A percentile compares a stretch with the other conserved stretches of the same genome.
phyloP scores from a whole-genome alignment of 352 stramenopile species.

The Phytophthora fragariaefolia region DNA sequence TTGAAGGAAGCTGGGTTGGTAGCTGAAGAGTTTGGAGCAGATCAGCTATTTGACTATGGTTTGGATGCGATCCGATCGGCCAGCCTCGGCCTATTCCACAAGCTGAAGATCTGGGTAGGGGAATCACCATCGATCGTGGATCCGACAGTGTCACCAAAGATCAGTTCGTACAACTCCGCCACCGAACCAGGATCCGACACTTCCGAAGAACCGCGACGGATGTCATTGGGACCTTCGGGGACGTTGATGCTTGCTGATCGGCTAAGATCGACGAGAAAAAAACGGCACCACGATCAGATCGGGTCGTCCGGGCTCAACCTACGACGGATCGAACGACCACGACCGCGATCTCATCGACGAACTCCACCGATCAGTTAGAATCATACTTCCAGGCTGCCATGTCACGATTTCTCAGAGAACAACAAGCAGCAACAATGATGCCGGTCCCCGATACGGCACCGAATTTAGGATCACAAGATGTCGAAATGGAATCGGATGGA shows the following conservation, averaged over 20 bases:
- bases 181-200: not conserved
- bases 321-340: too few species aligned
- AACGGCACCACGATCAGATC: too few species aligned
- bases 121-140: not conserved
- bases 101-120: not conserved
- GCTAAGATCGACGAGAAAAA: not conserved
- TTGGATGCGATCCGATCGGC: not conserved
- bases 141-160: not conserved
- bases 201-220: too few species aligned
- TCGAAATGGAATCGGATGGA: not conserved
- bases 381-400: too few species aligned
- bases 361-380: too few species aligned
- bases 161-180: not conserved
- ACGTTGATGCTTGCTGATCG: not conserved
- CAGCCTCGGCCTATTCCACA: too few species aligned
- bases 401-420: not conserved
- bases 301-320: too few species aligned
- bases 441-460: too few species aligned
- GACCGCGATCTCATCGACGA: too few species aligned
- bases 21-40: not conserved
- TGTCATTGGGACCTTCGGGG: too few species aligned
- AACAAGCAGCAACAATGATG: too few species aligned
- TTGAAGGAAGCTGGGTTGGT: not conserved
- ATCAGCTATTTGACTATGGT: not conserved
- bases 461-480: not conserved